Conservation (phyloP, 2,329 filamentous ascomycete genomes). For the Colletotrichum chlorophyti region DNA sequence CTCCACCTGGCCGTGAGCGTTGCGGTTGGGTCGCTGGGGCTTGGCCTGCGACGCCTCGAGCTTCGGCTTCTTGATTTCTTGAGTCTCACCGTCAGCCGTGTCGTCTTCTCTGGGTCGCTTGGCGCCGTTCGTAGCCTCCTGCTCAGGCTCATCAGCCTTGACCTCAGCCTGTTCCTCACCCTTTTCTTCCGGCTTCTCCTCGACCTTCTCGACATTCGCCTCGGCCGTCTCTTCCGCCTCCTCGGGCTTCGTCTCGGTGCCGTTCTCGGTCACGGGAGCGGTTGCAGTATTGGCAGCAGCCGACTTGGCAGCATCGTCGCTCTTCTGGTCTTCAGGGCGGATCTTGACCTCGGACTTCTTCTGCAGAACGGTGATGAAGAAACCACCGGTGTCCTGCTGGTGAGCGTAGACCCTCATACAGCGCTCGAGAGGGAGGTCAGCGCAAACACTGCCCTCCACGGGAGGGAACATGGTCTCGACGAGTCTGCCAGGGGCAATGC, state of each 20-base stretch:
- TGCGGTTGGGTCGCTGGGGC: slow-evolving; percentile 46
- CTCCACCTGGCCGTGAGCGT: slow-evolving; percentile 67
- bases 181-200: slow-evolving; percentile 10
- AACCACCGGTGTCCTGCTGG: slow-evolving; percentile 93
- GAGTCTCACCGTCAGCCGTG: slow-evolving; percentile 39
- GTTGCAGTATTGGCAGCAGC: slow-evolving; percentile 27
- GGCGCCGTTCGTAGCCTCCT: slow-evolving; percentile 32
- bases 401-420: slow-evolving; percentile 97
- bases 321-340: slow-evolving; percentile 66
- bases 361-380: slow-evolving; percentile 95
- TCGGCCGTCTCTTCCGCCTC: slow-evolving; percentile 22
- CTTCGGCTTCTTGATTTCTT: slow-evolving; percentile 49
- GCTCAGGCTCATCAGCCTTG: slow-evolving; percentile 24
- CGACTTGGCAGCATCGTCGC: slow-evolving; percentile 43
- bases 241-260: slow-evolving; percentile 1
- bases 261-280: slow-evolving; percentile 27
- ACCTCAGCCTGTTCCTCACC: background rate
- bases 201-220: slow-evolving; percentile 11
- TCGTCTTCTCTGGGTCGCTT: slow-evolving; percentile 43
- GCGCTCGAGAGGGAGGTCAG: slow-evolving; percentile 79
- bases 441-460: slow-evolving; percentile 58
- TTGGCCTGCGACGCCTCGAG: slow-evolving; percentile 39
- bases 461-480: slow-evolving; percentile 84
- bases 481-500: slow-evolving; percentile 69
- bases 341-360: slow-evolving; percentile 86